Percentiles rank a stretch among this genome's conserved stretches.
phyloP scores from a whole-genome alignment of 2,329 filamentous ascomycete species.

The Rosellinia necatrix region DNA sequence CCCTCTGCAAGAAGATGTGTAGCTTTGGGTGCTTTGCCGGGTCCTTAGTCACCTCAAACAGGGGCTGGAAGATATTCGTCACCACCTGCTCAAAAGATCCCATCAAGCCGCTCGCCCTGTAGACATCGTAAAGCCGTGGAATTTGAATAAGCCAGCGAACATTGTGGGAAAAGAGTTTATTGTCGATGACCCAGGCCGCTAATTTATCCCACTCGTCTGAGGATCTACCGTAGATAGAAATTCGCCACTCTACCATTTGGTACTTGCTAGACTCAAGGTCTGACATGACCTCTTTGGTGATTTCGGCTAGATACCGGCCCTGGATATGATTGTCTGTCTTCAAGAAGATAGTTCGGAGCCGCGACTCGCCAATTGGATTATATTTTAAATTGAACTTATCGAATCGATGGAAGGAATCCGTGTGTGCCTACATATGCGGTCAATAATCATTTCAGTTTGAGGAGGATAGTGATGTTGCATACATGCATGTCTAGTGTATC shows the following conservation, averaged over 20 bases:
- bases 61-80: conserved; percentile 86
- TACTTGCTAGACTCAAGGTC: conserved; percentile 99
- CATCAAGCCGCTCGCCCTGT: conserved; percentile 87
- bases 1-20: conserved; percentile 90
- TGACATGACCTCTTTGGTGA: conserved; percentile 96
- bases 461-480: conserved; percentile 41
- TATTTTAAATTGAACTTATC: conserved; percentile 99
- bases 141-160: conserved; percentile 97
- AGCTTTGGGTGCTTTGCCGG: conserved; percentile 88
- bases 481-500: conserved; percentile 99
- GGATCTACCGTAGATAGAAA: conserved; percentile 92
- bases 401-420: conserved; percentile 96
- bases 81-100: conserved; percentile 88
- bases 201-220: conserved; percentile 97
- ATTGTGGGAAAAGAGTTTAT: conserved; percentile 97
- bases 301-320: conserved; percentile 93
- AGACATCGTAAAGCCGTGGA: conserved; percentile 92
- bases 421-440: conserved; percentile 70
- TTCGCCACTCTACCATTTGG: conserved; percentile 99
- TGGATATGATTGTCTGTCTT: conserved; percentile 99
- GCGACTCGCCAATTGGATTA: conserved; percentile 94
- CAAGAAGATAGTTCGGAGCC: conserved; percentile 94
- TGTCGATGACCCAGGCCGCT: conserved; percentile 95
- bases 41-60: conserved; percentile 92
- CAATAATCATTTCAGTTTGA: conserved; percentile 12